Conservation (phyloP, 805 yeast species). For the Geotrichum ghanense region DNA sequence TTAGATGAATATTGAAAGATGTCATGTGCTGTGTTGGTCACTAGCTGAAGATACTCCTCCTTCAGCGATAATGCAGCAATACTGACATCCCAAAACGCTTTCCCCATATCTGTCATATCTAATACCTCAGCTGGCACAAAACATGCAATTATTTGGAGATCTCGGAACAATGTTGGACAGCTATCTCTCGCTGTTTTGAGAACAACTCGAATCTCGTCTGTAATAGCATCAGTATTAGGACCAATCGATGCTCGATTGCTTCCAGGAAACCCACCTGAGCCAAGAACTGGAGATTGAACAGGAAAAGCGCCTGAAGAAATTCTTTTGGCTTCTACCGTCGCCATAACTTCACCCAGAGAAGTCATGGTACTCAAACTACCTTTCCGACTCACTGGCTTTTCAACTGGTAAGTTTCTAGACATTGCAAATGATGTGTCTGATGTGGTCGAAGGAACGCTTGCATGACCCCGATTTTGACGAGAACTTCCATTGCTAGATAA, state of each 20-base stretch:
- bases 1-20: conserved; percentile 17
- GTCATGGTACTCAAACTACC: conserved; percentile 10
- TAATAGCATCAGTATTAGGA: conserved; percentile 23
- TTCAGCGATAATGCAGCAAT: conserved; percentile 24
- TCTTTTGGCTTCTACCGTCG: conserved; percentile 17
- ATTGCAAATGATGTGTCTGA: conserved; percentile 7
- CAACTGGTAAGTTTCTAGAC: conserved; percentile 1
- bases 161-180: conserved; percentile 24
- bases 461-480: conserved; percentile 9
- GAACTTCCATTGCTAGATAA: conserved; percentile 6
- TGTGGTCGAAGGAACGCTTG: conserved; percentile 12
- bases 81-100: conserved; percentile 28
- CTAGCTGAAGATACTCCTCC: conserved; percentile 15
- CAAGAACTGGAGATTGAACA: conserved; percentile 5
- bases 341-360: conserved; percentile 15
- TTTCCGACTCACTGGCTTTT: conserved; percentile 4
- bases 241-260: conserved; percentile 6
- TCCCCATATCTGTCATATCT: conserved; percentile 21
- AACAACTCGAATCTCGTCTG: conserved; percentile 22
- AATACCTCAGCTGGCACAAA: conserved; percentile 22
- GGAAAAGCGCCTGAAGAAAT: conserved; percentile 10
- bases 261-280: conserved; percentile 13
- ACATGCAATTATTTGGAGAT: conserved; percentile 25
- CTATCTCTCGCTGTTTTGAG: conserved; percentile 18
- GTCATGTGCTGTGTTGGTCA: conserved; percentile 16